Base-by-base conservation (phyloP, 805 yeast genomes). In the Candida morakotiae region DNA sequence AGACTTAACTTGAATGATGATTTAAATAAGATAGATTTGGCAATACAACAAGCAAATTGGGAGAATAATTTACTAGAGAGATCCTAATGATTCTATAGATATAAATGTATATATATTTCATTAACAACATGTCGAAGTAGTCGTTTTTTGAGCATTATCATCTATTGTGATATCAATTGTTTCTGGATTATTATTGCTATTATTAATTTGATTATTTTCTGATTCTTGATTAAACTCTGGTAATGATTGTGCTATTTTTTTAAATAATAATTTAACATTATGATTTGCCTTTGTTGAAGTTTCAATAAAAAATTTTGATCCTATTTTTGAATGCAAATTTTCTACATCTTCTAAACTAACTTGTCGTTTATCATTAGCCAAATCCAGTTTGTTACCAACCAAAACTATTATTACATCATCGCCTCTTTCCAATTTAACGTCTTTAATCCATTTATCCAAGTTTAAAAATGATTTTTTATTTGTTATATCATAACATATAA, bases 261-360 rank as follows among this genome's bases (percentile, higher is more conserved):
- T 87, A 66, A 93, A 91, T 45, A 93, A 66, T 38, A 79, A 75
- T 64, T 91, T 91, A 39, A 93, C 96, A 51, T 93, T 93, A 59
- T 89, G 85, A 22, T 96, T 96, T 31, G 88, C 88, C 64, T 89
- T 91, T 9, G 98, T 91, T 42, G 95, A 83, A 1, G 98, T 91
- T 56, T 93, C 98, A 57, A 91, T 81, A 58, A 83, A 86, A 44
- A 84, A 78, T 56, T 80, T 77, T 31, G 91, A 89, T 8, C 83
- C 87, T 38, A 87, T 68, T 35, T 72, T 72, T 47, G 79, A 73
- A 21, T 91, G 83, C 48, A 84, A 75, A 40, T 71, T 71, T 56
- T 87, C 93, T 29, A 95, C 96, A 52, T 93, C 97, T 48, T 84
- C 89, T 5, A 71, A 62, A 3, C 88, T 71, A 5, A 89, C 89